A percentile compares a stretch with the other conserved stretches of the same genome.
phyloP scores from a whole-genome alignment of 768 basidiomycete species.

The Termitomyces sp. region DNA sequence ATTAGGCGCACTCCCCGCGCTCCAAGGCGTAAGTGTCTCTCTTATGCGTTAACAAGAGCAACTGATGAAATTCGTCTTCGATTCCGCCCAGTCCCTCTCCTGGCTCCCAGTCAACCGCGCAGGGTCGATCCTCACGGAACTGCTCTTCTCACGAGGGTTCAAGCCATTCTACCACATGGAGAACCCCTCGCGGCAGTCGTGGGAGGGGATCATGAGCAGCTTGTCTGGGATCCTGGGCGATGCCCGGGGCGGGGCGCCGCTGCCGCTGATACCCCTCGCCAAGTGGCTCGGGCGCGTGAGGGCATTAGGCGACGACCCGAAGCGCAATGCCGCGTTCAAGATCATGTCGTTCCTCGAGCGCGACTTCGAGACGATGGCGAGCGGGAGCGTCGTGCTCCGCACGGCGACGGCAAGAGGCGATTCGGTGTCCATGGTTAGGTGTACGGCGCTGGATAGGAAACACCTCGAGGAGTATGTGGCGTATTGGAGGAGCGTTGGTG shows the following conservation, averaged over 20 bases:
- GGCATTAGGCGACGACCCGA: constrained; percentile 21
- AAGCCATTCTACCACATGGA: constrained; percentile 22
- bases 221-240: constrained; percentile 21
- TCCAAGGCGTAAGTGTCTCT: constrained; percentile 23
- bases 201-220: constrained; percentile 23
- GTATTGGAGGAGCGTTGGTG: constrained; percentile 25
- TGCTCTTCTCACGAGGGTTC: constrained; percentile 21
- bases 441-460: constrained; percentile 22
- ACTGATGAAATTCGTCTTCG: not conserved
- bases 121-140: constrained; percentile 22
- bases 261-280: constrained; percentile 20
- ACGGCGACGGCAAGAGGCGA: constrained; percentile 21
- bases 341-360: constrained; percentile 26
- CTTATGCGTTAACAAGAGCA: not conserved
- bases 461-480: constrained; percentile 25
- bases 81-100: constrained; percentile 29
- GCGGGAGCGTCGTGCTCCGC: constrained; percentile 24
- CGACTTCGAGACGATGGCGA: constrained; percentile 26
- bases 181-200: constrained; percentile 30
- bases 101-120: constrained; percentile 33
- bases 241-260: constrained; percentile 4
- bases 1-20: constrained; percentile 22
- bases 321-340: constrained; percentile 22
- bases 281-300: constrained; percentile 25
- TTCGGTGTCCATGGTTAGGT: constrained; percentile 24